Percentiles rank a stretch among this genome's conserved stretches.
phyloP scores from a whole-genome alignment of 2,329 filamentous ascomycete species.

The Penicillium polonicum region DNA sequence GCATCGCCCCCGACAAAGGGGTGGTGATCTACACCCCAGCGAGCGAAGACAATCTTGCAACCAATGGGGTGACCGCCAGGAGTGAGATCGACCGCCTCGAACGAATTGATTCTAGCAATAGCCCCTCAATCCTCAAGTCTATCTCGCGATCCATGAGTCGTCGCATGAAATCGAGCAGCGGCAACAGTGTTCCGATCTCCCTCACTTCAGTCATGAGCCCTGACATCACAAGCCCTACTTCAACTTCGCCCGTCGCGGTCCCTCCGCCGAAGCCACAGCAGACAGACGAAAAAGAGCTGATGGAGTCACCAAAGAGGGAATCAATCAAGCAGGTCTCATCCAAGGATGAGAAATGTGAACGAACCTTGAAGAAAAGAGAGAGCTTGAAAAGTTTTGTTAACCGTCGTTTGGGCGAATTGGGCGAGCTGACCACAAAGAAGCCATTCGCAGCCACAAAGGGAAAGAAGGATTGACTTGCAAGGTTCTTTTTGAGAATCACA shows the following conservation, averaged over 20 bases:
- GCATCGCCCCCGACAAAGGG: conserved; percentile 65
- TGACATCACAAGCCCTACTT: not conserved
- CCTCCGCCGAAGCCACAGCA: not conserved
- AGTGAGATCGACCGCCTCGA: conserved; percentile 64
- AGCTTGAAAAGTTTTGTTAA: conserved; percentile 16
- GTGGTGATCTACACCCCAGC: conserved; percentile 70
- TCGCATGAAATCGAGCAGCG: conserved; percentile 34
- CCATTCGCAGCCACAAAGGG: not conserved
- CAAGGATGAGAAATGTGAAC: conserved; percentile 18
- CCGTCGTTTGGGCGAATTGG: conserved; percentile 9
- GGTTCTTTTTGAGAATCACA: not conserved
- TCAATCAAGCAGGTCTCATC: not conserved
- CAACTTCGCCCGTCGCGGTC: not conserved
- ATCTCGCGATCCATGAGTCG: conserved; percentile 41
- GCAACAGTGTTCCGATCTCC: conserved; percentile 25
- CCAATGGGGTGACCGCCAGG: conserved; percentile 66
- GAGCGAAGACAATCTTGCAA: conserved; percentile 69
- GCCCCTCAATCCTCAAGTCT: conserved; percentile 41
- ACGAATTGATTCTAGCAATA: conserved; percentile 44
- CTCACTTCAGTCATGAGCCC: conserved; percentile 21
- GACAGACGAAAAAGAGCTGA: not conserved
- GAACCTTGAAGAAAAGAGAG: conserved; percentile 12
- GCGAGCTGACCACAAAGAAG: not conserved
- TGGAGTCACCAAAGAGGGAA: not conserved
- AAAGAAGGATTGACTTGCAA: conserved; percentile 1